Conservation (phyloP, 345 rosid species). For the Melaleuca quinquenervia region DNA sequence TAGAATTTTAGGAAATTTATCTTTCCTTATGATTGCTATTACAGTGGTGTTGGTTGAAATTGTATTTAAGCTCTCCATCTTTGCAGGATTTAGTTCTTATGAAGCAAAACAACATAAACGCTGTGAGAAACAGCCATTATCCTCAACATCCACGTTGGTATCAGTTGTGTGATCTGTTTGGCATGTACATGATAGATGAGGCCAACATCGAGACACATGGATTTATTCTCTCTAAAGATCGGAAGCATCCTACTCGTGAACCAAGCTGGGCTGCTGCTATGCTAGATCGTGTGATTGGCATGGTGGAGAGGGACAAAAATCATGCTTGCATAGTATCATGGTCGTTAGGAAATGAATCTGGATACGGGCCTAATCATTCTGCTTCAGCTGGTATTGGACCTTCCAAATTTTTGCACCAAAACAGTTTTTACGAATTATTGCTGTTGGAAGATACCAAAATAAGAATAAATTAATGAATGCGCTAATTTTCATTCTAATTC, state of each 20-base stretch:
- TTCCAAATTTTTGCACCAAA: not conserved
- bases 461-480: not conserved
- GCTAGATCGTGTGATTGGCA: slow-evolving; percentile 91
- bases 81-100: slow-evolving; percentile 84
- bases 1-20: not conserved
- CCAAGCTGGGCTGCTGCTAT: slow-evolving; percentile 89
- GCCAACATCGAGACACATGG: slow-evolving; percentile 99
- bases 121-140: slow-evolving; percentile 97
- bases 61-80: not conserved
- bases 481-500: not conserved
- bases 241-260: slow-evolving; percentile 86
- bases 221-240: slow-evolving; percentile 56
- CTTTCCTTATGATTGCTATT: not conserved
- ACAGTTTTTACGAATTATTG: not conserved
- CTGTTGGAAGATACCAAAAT: not conserved
- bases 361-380: slow-evolving; percentile 97
- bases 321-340: slow-evolving; percentile 84
- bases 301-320: slow-evolving; percentile 98
- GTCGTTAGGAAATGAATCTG: slow-evolving; percentile 95
- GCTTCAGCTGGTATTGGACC: slow-evolving; percentile 66
- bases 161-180: slow-evolving; percentile 87
- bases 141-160: slow-evolving; percentile 99
- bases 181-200: slow-evolving; percentile 98
- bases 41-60: not conserved
- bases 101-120: slow-evolving; percentile 91